These are phyloP conservation scores for Allantophomopsis lycopodina DNA, from an alignment of 2,329 filamentous ascomycete genomes.

Conservation along the genomic window DNA sequence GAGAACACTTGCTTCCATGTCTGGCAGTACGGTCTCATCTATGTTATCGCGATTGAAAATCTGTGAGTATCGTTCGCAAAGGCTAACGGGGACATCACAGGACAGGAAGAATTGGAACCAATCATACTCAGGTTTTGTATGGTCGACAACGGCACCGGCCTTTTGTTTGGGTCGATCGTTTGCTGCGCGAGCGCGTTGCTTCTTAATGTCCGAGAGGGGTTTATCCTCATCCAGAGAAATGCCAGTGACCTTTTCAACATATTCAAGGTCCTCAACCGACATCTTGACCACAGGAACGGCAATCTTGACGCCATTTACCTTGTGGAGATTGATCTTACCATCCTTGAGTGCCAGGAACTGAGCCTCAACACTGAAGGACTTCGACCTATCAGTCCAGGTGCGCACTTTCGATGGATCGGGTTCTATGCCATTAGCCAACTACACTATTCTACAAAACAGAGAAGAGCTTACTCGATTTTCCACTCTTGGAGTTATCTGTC, in stretches of 20 bases:
- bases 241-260: conserved; percentile 79
- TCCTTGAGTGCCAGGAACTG: conserved; percentile 92
- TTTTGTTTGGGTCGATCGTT: conserved; percentile 9
- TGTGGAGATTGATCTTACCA: conserved; percentile 95
- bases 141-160: conserved; percentile 50
- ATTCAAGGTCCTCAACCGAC: conserved; percentile 89
- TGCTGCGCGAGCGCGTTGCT: conserved; percentile 12
- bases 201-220: conserved; percentile 72
- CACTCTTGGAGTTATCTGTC: conserved; percentile 4
- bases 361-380: conserved; percentile 93
- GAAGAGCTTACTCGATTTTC: conserved; percentile 55
- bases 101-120: conserved; percentile 98
- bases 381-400: conserved; percentile 89
- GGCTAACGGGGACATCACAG: conserved; percentile 80
- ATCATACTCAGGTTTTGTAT: conserved; percentile 67
- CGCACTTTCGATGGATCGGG: conserved; percentile 73
- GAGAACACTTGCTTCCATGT: conserved; percentile 72
- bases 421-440: conserved; percentile 33
- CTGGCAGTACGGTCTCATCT: conserved; percentile 84
- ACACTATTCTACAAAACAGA: neutral
- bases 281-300: conserved; percentile 92
- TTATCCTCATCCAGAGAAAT: conserved; percentile 85
- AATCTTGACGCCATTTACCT: conserved; percentile 96
- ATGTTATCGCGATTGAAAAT: conserved; percentile 87
- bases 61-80: conserved; percentile 88